Evolutionary conservation across 2,329 filamentous ascomycete species (phyloP), one percentile per base, ranked within the genome.

Genomic region (Talaromyces piceae): DNA sequence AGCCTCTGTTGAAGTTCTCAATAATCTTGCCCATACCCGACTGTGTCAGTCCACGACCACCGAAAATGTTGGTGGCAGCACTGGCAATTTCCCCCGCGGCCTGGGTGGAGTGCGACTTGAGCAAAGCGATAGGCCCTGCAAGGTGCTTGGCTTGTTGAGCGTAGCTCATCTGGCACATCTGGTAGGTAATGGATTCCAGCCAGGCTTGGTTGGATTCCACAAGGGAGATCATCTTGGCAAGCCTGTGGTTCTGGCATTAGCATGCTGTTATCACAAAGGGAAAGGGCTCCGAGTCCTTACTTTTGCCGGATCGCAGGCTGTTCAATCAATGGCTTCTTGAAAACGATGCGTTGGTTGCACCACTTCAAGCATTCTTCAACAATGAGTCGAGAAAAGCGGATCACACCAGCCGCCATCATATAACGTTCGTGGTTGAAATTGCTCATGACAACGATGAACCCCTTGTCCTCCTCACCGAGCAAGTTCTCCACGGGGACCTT

Each of bases 391-490:
- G 77, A 81, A 68, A 79, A 76, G 47, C 86, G 82, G 54, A 84
- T 77, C 3, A 83, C 81, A 47, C 73, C 81, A 58, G 81, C 83
- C 51, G 76, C 75, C 85, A 91, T 88, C 70, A 79, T 84, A 78
- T 86, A 89, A 27, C 87, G 79, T 73, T 90, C 87, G 71, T 93
- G 87, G 76, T 93, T 93, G 74, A 94, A 94, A 73, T 94, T 94
- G 71, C 80, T 82, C 64, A 93, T 77, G 63, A 94, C 88, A 26
- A 93, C 87, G 55, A 84, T 79, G 63, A 94, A 91, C 5, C 89
- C 89, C 73, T 91, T 87, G 75, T 93, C 82, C 71, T 94, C 88
- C 64, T 87, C 75, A 55, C 89, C 89, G 5, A 95, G 74, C 13
- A 94, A 73, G 67, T 93, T 84, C 64, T 83, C 79, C 0, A 82